Conservation (phyloP, 176 grass and related monocot species). For the Carex myosuroides region DNA sequence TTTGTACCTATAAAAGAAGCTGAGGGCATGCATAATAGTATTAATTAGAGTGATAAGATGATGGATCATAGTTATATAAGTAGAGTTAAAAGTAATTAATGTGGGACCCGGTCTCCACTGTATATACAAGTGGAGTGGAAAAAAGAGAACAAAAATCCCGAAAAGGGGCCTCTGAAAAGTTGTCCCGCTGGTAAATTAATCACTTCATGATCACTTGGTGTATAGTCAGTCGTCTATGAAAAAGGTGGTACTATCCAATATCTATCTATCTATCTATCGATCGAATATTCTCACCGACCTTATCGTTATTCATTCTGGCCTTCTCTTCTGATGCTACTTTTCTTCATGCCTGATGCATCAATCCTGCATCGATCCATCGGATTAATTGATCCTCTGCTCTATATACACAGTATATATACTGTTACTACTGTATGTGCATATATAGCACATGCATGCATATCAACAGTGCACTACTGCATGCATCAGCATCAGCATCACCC, state of each 20-base stretch:
- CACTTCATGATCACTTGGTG: not conserved
- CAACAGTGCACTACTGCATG: not conserved
- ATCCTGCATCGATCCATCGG: not conserved
- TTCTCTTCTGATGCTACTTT: not conserved
- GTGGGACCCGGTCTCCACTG: not conserved
- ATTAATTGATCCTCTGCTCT: not conserved
- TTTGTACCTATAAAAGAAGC: no score
- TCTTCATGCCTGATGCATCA: not conserved
- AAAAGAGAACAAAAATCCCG: not conserved
- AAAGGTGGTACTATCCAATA: not conserved
- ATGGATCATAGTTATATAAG: not conserved
- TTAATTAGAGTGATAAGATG: not conserved
- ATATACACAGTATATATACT: no score
- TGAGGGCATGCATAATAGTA: not conserved
- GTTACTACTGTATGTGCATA: no score
- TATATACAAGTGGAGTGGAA: not conserved
- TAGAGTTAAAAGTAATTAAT: no score
- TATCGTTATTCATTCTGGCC: not conserved
- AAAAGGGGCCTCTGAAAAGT: not conserved
- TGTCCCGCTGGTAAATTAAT: not conserved
- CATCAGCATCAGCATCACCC: no score
- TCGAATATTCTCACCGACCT: constrained; percentile 19
- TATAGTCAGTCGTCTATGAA: not conserved
- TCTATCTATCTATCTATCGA: no score
- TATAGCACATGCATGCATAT: no score